A percentile compares a stretch with the other conserved stretches of the same genome.
Evolutionary conservation across 202 grass and related monocot genomes (phyloP).

Genomic region (Elaeis oleifera): DNA sequence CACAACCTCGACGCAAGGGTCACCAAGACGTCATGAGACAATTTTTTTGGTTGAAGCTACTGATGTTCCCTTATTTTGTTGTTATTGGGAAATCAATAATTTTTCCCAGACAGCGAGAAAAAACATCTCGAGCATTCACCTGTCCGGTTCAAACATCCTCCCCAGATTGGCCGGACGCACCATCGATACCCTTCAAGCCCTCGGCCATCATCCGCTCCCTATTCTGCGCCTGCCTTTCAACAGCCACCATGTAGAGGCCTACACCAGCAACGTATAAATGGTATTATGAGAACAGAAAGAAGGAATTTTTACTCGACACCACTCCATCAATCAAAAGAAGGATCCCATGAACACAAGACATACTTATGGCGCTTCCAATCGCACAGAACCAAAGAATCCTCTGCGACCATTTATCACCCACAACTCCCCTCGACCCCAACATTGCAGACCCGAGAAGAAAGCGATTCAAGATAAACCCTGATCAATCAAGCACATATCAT

Average conservation of each 20-base stretch:
- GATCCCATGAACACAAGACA: conserved; percentile 5
- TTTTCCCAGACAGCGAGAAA: too few relatives aligned
- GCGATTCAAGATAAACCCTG: too few relatives aligned
- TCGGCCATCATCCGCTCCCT: conserved; percentile 52
- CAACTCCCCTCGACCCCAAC: conserved; percentile 37
- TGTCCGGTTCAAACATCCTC: conserved; percentile 42
- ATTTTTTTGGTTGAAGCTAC: too few relatives aligned
- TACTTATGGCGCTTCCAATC: conserved; percentile 74
- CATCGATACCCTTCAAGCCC: conserved; percentile 54
- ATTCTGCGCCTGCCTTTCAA: conserved; percentile 89
- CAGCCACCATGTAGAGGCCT: conserved; percentile 82
- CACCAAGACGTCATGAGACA: too few relatives aligned
- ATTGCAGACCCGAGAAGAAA: conserved; percentile 12
- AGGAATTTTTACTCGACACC: not conserved
- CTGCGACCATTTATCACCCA: conserved; percentile 88
- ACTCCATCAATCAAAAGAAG: not conserved
- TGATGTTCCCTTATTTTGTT: too few relatives aligned
- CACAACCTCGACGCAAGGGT: too few relatives aligned
- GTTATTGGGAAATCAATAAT: too few relatives aligned
- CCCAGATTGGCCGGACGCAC: conserved; percentile 12
- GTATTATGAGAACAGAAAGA: not conserved
- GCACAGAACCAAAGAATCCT: conserved; percentile 73
- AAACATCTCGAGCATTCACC: not conserved
- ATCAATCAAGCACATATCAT: too few relatives aligned
- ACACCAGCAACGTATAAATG: not conserved